Evolutionary conservation across 1,284 basidiomycete species (phyloP), one percentile per base, ranked within the genome.

Genomic region (Trametes pubescens): DNA sequence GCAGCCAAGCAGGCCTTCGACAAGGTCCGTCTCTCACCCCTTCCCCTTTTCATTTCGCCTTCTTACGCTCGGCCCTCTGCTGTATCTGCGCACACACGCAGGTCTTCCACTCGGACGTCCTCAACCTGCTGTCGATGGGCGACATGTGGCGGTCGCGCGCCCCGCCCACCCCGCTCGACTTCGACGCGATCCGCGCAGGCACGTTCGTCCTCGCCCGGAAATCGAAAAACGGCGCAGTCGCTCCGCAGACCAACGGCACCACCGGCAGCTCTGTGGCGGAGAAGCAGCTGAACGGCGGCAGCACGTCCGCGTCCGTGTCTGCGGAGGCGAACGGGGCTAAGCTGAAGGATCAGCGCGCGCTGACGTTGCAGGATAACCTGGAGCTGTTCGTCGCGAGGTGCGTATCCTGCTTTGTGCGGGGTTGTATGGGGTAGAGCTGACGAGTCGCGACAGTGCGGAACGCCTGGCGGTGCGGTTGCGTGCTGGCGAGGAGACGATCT

Each of bases 121-220:
- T 88, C 62, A 93, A 98, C 54, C 82, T 99, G 1, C 81, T 99
- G 14, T 86, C 86, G 14, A 99, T 99, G 98, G 82, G 90, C n/a
- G 97, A 99, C 72, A 99, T 99, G 96, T 99, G 98, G 98, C 90
- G 89, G 51, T 86, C 91, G 10, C 88, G 98, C 32, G 86, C 89
- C 26, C 91, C 91, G 66, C 98, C 98, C 0, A 87, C 85, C 0
- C 90, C 96, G 1, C 85, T 99, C 37, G 89, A 94, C 62, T 96
- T 91, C 71, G 88, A 92, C 18, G 77, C 78, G 2, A 91, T 98
- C 71, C 76, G 85, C 74, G 79, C 85, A 46, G 89, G 83, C 21
- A 81, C 81, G 1, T 93, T 93, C 74, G 74, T 74, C 3, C 71
- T 86, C 22, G 78, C 79, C 35, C 55, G 51, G 10, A 38, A 59